phyloP scores from a whole-genome alignment of 2,329 filamentous ascomycete genomes.

The Beauveria asiatica region DNA sequence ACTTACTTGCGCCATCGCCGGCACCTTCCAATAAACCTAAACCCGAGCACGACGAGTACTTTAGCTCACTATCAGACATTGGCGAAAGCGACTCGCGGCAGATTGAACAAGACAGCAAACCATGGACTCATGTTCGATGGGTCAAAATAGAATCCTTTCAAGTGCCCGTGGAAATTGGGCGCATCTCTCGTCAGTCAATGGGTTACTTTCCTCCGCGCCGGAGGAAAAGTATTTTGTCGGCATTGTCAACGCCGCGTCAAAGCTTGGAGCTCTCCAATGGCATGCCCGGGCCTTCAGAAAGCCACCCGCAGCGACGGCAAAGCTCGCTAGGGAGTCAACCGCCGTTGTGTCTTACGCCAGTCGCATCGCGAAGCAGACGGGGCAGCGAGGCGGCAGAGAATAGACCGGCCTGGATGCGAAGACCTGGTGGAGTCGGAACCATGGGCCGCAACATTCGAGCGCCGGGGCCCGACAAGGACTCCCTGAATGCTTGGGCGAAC shows the following conservation, averaged over 20 bases:
- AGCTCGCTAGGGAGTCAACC: constrained; percentile 32
- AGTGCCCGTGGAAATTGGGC: constrained; percentile 73
- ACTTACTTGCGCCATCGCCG: constrained; percentile 45
- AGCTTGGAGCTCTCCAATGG: constrained; percentile 52
- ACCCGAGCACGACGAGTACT: constrained; percentile 32
- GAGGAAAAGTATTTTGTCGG: constrained; percentile 70
- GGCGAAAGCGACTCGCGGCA: constrained; percentile 20
- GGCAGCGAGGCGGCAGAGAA: constrained; percentile 31
- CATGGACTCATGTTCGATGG: constrained; percentile 86
- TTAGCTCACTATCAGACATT: constrained; percentile 25
- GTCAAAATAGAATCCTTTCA: constrained; percentile 64
- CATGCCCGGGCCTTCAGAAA: constrained; percentile 28
- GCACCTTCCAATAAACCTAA: constrained; percentile 21
- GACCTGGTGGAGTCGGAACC: constrained; percentile 82
- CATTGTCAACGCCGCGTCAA: constrained; percentile 57
- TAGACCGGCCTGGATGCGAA: constrained; percentile 58
- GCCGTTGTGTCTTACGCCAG: constrained; percentile 24
- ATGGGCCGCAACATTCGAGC: constrained; percentile 61
- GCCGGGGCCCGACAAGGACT: constrained; percentile 77
- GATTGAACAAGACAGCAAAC: constrained; percentile 45
- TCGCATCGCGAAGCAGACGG: constrained; percentile 28
- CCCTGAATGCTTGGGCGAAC: constrained; percentile 74
- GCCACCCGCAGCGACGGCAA: constrained; percentile 31
- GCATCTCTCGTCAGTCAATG: constrained; percentile 69
- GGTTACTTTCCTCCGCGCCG: constrained; percentile 88